Percentiles rank a stretch among this genome's conserved stretches.
Evolutionary conservation across 768 basidiomycete species (phyloP).

Genomic region (Solioccasus polychromus): DNA sequence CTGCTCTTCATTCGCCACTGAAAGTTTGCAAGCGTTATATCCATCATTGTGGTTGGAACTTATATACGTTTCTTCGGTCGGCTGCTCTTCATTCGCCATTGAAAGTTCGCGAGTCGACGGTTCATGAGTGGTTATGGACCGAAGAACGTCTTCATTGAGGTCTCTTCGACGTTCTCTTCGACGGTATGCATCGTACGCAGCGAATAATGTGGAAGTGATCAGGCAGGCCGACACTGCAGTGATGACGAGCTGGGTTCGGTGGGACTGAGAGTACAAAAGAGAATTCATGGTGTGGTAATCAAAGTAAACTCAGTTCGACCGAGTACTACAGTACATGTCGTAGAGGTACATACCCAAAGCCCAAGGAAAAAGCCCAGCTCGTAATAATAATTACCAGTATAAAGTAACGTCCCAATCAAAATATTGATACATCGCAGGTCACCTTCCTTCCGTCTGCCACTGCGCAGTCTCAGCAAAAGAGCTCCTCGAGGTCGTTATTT

Average conservation of each 20-base stretch:
- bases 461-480: background rate
- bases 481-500: background rate
- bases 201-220: conserved; percentile 57
- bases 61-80: conserved; percentile 15
- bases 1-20: conserved; percentile 4
- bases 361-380: conserved; percentile 15
- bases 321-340: background rate
- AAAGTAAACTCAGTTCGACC: too few species aligned
- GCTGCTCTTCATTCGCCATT: conserved; percentile 3
- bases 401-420: conserved; percentile 15
- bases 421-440: conserved; percentile 20
- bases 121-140: conserved; percentile 40
- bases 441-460: conserved; percentile 2
- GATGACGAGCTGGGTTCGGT: conserved; percentile 61
- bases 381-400: conserved; percentile 28
- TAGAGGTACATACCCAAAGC: too few species aligned
- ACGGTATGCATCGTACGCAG: conserved; percentile 51
- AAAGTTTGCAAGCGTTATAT: background rate
- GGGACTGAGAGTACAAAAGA: conserved; percentile 41
- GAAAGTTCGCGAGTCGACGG: background rate
- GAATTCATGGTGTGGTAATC: conserved; percentile 25
- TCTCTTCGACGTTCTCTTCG: conserved; percentile 48
- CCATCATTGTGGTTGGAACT: conserved; percentile 20
- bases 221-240: conserved; percentile 65
- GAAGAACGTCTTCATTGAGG: conserved; percentile 55